Evolutionary conservation across 306 rosid species (phyloP).

Genomic region (Heteromeles arbutifolia): DNA sequence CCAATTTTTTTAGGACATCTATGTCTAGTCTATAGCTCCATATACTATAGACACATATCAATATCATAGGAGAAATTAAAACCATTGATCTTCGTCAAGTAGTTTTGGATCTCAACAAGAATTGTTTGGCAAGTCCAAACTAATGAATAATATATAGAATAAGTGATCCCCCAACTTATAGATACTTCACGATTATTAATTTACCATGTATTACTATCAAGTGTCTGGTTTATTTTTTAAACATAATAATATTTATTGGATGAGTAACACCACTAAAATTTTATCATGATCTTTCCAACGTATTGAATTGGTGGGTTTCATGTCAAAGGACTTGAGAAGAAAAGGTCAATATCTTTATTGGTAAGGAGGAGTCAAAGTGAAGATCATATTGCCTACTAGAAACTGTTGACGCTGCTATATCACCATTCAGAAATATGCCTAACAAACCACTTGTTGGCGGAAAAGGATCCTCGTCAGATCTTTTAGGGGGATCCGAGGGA

Average conservation of each 20-base stretch:
- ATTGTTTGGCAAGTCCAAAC: constrained; percentile 29
- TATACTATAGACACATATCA: not conserved
- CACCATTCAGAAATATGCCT: constrained; percentile 11
- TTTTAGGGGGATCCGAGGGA: too few relatives aligned
- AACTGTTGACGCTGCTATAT: not conserved
- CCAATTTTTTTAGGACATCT: constrained; percentile 29
- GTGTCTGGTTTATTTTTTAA: too few relatives aligned
- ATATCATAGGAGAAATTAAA: not conserved
- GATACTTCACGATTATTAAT: too few relatives aligned
- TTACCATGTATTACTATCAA: too few relatives aligned
- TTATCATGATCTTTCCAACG: too few relatives aligned
- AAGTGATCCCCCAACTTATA: too few relatives aligned
- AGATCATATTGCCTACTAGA: not conserved
- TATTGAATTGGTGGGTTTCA: not conserved
- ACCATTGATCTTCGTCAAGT: constrained; percentile 18
- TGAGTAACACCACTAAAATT: too few relatives aligned
- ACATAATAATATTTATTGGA: too few relatives aligned
- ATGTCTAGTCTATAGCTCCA: not conserved
- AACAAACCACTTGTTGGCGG: constrained; percentile 25
- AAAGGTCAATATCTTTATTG: constrained; percentile 12
- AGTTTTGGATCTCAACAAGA: constrained; percentile 9
- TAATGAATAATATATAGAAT: not conserved
- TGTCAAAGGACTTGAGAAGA: constrained; percentile 6
- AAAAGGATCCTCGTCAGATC: too few relatives aligned
- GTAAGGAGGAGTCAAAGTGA: constrained; percentile 20